A percentile compares a stretch with the other conserved stretches of the same genome.
These are phyloP conservation scores for Calocera cornea DNA, from an alignment of 768 basidiomycete species.

Conservation along the genomic window DNA sequence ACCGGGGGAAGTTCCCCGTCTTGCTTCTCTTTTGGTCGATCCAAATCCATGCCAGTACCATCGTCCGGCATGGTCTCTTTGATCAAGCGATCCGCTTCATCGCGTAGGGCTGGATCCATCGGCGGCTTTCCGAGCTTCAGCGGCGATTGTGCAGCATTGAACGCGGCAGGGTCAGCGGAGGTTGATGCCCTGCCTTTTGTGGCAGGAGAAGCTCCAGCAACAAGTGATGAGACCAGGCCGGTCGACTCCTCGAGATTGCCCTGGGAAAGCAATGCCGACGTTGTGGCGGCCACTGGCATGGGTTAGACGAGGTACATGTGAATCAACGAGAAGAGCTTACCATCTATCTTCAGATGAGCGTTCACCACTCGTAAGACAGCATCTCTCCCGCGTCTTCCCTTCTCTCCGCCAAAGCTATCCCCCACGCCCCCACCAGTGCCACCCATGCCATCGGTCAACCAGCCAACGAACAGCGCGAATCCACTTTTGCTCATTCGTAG, in stretches of 20 bases:
- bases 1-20: constrained; percentile 34
- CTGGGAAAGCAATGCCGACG: constrained; percentile 46
- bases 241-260: constrained; percentile 76
- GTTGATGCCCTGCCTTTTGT: constrained; percentile 23
- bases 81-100: constrained; percentile 66
- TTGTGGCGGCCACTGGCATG: constrained; percentile 52
- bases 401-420: constrained; percentile 65
- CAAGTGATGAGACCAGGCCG: constrained; percentile 65
- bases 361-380: constrained; percentile 90
- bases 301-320: constrained; percentile 4
- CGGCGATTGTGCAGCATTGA: constrained; percentile 60
- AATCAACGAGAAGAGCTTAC: constrained; percentile 32
- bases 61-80: constrained; percentile 50
- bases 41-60: neutral
- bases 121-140: constrained; percentile 79
- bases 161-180: constrained; percentile 48
- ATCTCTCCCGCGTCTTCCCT: constrained; percentile 71
- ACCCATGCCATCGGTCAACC: constrained; percentile 86
- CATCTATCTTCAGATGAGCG: constrained; percentile 80
- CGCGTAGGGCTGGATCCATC: constrained; percentile 60
- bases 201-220: constrained; percentile 45
- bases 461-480: constrained; percentile 82
- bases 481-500: constrained; percentile 83
- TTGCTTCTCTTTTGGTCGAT: constrained; percentile 29
- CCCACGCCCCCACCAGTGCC: constrained; percentile 73